Conservation (phyloP, 106 monocot genomes). For the Posidonia australis region DNA sequence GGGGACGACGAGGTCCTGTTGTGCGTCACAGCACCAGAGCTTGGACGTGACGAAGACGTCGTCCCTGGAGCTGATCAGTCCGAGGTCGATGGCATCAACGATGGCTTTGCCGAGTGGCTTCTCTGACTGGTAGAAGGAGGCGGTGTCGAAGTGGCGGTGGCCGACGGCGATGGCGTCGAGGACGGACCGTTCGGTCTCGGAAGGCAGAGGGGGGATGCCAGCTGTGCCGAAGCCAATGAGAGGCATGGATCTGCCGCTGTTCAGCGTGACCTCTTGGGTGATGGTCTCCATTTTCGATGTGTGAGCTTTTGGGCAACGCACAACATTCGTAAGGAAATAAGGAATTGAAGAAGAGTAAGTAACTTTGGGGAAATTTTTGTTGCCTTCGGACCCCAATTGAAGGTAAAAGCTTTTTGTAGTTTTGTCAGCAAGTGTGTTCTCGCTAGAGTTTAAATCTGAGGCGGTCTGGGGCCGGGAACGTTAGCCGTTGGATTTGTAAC, state of each 20-base stretch:
- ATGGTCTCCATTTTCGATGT: too few species aligned
- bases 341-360: too few species aligned
- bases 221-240: constrained; percentile 2
- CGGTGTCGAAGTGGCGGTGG: constrained; percentile 23
- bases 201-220: neutral
- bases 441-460: too few species aligned
- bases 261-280: neutral
- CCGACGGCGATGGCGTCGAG: constrained; percentile 4
- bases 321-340: too few species aligned
- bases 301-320: too few species aligned
- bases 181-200: neutral
- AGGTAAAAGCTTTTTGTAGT: too few species aligned
- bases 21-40: constrained; percentile 10
- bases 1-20: constrained; percentile 14
- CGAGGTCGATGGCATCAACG: constrained; percentile 17
- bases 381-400: too few species aligned
- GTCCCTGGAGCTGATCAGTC: constrained; percentile 6
- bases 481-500: too few species aligned
- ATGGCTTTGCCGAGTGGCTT: constrained; percentile 36
- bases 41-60: constrained; percentile 12
- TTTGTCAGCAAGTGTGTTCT: too few species aligned
- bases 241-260: neutral
- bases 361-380: too few species aligned
- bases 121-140: constrained; percentile 39
- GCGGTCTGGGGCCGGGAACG: too few species aligned